These are phyloP conservation scores for Phoenix roebelenii DNA, from an alignment of 176 grass and related monocot species.

Conservation along the genomic window DNA sequence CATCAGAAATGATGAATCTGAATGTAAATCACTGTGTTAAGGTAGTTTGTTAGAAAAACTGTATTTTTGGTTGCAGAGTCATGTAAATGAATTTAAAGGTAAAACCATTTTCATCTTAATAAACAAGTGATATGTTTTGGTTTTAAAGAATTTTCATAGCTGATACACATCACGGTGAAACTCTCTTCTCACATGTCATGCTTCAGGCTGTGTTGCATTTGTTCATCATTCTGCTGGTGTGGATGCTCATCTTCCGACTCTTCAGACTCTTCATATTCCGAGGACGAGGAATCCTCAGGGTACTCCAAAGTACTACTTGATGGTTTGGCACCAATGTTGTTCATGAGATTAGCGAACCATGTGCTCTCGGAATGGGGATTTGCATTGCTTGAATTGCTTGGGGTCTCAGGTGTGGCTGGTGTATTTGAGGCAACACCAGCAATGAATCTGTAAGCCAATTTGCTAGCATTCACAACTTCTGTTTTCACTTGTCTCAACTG, in stretches of 20 bases:
- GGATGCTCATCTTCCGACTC: conserved; percentile 8
- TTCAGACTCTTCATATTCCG: conserved; percentile 1
- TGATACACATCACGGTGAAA: too few relatives aligned
- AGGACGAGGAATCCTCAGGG: background rate
- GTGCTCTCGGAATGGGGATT: conserved; percentile 19
- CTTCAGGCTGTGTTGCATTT: conserved; percentile 4
- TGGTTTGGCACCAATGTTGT: conserved; percentile 29
- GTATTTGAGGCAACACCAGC: conserved; percentile 19
- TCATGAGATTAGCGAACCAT: conserved; percentile 34
- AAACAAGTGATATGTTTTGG: too few relatives aligned
- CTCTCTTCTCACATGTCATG: conserved; percentile 11
- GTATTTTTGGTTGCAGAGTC: too few relatives aligned
- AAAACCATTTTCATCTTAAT: too few relatives aligned
- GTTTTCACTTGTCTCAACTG: conserved; percentile 55
- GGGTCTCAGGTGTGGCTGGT: conserved; percentile 22
- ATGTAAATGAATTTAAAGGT: too few relatives aligned
- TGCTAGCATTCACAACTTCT: conserved; percentile 42
- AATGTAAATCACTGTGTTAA: too few relatives aligned
- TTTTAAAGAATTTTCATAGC: too few relatives aligned
- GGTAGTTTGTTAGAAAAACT: too few relatives aligned
- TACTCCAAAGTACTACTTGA: conserved; percentile 20
- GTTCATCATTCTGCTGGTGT: background rate
- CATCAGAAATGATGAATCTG: conserved; percentile 29
- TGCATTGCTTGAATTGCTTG: conserved; percentile 9
- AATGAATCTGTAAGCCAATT: conserved; percentile 36